phyloP scores from a whole-genome alignment of 257 asterid species.

The Plantago ovata region DNA sequence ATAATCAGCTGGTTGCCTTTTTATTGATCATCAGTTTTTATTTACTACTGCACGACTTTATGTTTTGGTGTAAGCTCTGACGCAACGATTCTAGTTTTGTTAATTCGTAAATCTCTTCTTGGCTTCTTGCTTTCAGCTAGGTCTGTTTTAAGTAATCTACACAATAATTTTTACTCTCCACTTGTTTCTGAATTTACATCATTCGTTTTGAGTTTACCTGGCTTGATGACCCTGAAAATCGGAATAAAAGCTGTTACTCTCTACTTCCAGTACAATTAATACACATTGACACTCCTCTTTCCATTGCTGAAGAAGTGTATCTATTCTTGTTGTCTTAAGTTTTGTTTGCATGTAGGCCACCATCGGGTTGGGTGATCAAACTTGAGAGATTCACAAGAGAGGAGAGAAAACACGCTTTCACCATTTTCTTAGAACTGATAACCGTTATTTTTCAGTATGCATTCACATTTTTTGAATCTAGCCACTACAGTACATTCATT shows the following conservation, averaged over 20 bases:
- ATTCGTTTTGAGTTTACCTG: not conserved
- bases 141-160: not conserved
- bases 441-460: not conserved
- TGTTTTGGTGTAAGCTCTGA: too few species aligned
- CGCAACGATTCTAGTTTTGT: too few species aligned
- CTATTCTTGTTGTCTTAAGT: not conserved
- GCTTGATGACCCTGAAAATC: not conserved
- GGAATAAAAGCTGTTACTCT: not conserved
- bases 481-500: not conserved
- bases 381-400: not conserved
- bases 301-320: not conserved
- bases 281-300: not conserved
- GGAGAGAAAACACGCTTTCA: not conserved
- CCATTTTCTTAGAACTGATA: not conserved
- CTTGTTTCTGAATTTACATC: not conserved
- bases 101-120: too few species aligned
- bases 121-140: too few species aligned
- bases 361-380: not conserved
- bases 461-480: not conserved
- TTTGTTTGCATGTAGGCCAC: not conserved
- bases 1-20: too few species aligned
- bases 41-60: too few species aligned
- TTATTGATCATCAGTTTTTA: too few species aligned
- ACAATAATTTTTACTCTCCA: not conserved
- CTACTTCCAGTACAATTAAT: not conserved